Evolutionary conservation across 2,329 filamentous ascomycete genomes (phyloP), one percentile per base, ranked within the genome.

Genomic region (Hypocrella siamensis): DNA sequence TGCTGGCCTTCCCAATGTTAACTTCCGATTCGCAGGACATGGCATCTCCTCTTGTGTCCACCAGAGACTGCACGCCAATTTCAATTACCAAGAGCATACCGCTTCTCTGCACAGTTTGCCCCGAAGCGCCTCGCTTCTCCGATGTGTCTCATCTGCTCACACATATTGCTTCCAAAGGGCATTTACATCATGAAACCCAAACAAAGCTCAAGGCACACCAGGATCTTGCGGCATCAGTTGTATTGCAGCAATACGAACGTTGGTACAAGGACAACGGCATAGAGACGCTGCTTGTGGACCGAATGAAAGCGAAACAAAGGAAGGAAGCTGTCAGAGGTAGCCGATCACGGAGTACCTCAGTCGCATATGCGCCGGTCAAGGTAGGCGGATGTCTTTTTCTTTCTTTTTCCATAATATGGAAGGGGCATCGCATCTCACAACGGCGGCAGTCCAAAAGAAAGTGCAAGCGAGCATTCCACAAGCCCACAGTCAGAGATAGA

Each of bases 131-230:
- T 25, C 70, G 58, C 19, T 94, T 94, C 57, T 93, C 84, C 34
- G 88, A 96, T 54, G 65, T 85, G 28, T 93, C 86, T 21, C 88
- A 94, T 53, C 64, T 94, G 24, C 70, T 96, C 48, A 96, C 88
- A 10, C 88, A 96, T 49, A 73, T 94, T 39, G 75, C 80, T 37
- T 94, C 86, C 40, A 94, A 94, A 51, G 79, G 80, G n/a, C 88
- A 96, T 51, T 62, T 94, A 21, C 76, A 84, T 37, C 71, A 83
- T 49, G 75, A 82, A 46, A 92, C 86, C 59, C 84, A 83, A 46
- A 67, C 84, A 32, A 77, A 83, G 45, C 71, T 93, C 41, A 72
- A 70, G 35, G 71, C 77, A 34, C 67, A 73, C 33, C 65, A 70
- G 28, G 79, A 92, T 37, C 53, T 64, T n/a, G 58, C 58, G n/a